Conservation (phyloP, 2,329 filamentous ascomycete species). For the Iodosphaeria phyllophila region DNA sequence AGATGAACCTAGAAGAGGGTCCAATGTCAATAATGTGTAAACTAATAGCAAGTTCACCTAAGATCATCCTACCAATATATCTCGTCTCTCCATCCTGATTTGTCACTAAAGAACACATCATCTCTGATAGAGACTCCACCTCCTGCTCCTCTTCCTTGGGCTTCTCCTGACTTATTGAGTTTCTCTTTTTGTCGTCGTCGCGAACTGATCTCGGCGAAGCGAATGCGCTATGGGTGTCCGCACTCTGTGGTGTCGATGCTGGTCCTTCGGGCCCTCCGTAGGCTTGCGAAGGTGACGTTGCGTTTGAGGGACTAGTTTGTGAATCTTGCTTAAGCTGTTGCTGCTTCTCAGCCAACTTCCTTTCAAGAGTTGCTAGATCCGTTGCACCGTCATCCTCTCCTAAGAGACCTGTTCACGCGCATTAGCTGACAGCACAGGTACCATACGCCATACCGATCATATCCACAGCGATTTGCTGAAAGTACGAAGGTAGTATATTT, state of each 20-base stretch:
- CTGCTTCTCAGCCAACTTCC: slow-evolving; percentile 42
- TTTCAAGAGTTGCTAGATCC: slow-evolving; percentile 77
- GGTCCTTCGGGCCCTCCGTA: slow-evolving; percentile 22
- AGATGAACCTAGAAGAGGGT: slow-evolving; percentile 53
- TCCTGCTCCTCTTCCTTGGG: slow-evolving; percentile 33
- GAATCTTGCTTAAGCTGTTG: slow-evolving; percentile 32
- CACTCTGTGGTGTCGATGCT: slow-evolving; percentile 30
- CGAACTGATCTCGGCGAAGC: slow-evolving; percentile 30
- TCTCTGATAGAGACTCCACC: slow-evolving; percentile 78
- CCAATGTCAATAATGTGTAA: not conserved
- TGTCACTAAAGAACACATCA: slow-evolving; percentile 97
- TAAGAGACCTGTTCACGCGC: slow-evolving; percentile 40
- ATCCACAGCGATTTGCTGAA: not conserved
- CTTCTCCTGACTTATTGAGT: slow-evolving; percentile 25
- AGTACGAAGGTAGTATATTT: not conserved
- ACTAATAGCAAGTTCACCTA: not conserved
- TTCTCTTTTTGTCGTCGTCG: slow-evolving; percentile 19
- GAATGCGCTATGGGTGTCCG: too few species aligned
- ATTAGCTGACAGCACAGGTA: slow-evolving; percentile 9
- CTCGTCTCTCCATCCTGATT: slow-evolving; percentile 88
- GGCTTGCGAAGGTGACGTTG: slow-evolving; percentile 30
- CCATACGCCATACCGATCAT: not conserved
- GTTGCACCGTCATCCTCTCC: slow-evolving; percentile 75
- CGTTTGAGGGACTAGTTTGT: slow-evolving; percentile 25
- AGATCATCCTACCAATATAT: slow-evolving; percentile 59